These are phyloP conservation scores for Cicer judaicum DNA, from an alignment of 306 rosid genomes.

Conservation along the genomic window DNA sequence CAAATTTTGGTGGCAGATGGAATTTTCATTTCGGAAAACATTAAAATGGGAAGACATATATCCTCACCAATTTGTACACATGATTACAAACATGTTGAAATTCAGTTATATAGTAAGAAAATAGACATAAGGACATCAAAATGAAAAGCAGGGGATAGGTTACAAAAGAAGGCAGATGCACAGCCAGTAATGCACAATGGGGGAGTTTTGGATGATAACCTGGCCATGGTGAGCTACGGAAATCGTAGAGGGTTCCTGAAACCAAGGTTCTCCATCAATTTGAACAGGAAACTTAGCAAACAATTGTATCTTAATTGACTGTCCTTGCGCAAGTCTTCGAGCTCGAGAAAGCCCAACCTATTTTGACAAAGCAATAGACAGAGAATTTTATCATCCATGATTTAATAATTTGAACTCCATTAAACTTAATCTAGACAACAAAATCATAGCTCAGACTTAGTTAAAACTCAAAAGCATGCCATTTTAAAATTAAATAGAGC, in stretches of 20 bases:
- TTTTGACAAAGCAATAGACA: constrained; percentile 40
- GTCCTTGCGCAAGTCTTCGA: constrained; percentile 97
- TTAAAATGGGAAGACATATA: constrained; percentile 6
- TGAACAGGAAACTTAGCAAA: constrained; percentile 88
- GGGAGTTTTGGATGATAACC: constrained; percentile 58
- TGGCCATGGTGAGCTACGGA: constrained; percentile 90
- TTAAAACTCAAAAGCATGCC: constrained; percentile 38
- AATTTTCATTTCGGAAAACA: constrained; percentile 16
- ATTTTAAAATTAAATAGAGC: constrained; percentile 20
- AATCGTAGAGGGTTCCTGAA: constrained; percentile 78
- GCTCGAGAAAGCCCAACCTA: constrained; percentile 99
- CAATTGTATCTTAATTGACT: constrained; percentile 80
- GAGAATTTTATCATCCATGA: constrained; percentile 31
- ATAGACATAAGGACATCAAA: constrained; percentile 2
- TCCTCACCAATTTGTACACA: constrained; percentile 14
- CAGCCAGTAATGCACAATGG: not conserved
- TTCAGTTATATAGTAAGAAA: constrained; percentile 26
- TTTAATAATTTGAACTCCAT: constrained; percentile 40
- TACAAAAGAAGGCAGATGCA: constrained; percentile 19
- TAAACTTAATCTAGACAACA: constrained; percentile 31
- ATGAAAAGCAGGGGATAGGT: not conserved
- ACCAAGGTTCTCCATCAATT: constrained; percentile 99
- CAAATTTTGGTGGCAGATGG: constrained; percentile 10
- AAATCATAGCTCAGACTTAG: constrained; percentile 7
- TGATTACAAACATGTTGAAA: constrained; percentile 20